Percentiles rank a stretch among this genome's conserved stretches.
Conservation (phyloP, 2,329 filamentous ascomycete species). For the Passalora sequoiae region DNA sequence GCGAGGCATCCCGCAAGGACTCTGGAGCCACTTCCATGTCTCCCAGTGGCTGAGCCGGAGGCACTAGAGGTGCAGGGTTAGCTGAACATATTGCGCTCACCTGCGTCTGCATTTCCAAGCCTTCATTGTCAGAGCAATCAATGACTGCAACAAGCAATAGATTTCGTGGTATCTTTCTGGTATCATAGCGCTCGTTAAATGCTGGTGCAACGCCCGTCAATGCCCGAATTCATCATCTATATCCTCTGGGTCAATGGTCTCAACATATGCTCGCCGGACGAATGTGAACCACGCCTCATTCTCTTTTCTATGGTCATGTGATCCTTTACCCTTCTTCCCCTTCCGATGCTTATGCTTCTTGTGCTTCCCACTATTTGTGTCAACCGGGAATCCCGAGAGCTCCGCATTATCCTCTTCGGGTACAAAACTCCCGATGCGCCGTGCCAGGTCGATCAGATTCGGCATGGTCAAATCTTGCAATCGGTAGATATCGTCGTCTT, state of each 20-base stretch:
- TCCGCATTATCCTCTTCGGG: conserved; percentile 28
- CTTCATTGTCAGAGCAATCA: too few species aligned
- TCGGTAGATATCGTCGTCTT: conserved; percentile 67
- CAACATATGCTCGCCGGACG: conserved; percentile 71
- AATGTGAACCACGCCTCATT: conserved; percentile 73
- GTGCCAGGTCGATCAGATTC: conserved; percentile 73
- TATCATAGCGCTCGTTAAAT: too few species aligned
- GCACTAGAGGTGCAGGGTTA: too few species aligned
- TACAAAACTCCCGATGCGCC: conserved; percentile 61
- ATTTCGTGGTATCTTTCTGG: too few species aligned
- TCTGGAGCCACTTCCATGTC: conserved; percentile 16
- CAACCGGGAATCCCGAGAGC: conserved; percentile 22
- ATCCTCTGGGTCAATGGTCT: conserved; percentile 62
- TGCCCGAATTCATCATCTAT: conserved; percentile 47
- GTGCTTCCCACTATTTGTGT: conserved; percentile 30
- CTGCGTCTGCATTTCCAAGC: too few species aligned
- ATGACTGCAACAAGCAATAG: too few species aligned
- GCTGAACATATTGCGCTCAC: too few species aligned
- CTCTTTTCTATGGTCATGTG: conserved; percentile 47
- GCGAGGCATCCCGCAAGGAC: conserved; percentile 20
- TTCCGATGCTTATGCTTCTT: conserved; percentile 31
- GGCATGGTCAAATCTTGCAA: conserved; percentile 78
- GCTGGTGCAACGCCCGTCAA: too few species aligned
- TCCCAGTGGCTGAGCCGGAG: too few species aligned
- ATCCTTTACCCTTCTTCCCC: conserved; percentile 33